Conservation (phyloP, 495 filamentous ascomycete genomes). For the Lepraria neglecta region DNA sequence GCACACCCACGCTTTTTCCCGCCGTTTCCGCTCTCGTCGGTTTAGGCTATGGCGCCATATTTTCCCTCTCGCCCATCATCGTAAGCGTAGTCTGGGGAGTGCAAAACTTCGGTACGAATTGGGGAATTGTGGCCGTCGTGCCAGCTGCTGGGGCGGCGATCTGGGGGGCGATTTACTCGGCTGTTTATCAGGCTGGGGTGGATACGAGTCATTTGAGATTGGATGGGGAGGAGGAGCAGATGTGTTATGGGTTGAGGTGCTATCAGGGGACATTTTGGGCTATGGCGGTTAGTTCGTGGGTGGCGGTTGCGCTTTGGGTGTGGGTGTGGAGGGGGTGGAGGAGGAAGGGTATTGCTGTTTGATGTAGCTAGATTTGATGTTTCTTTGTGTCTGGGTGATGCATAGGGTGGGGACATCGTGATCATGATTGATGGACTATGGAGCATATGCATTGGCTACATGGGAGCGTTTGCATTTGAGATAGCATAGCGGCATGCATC, state of each 20-base stretch:
- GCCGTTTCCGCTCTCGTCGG: conserved; percentile 74
- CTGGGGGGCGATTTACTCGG: conserved; percentile 79
- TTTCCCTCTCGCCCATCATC: conserved; percentile 83
- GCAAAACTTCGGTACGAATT: conserved; percentile 97
- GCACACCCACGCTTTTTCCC: conserved; percentile 63
- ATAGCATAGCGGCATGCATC: no score
- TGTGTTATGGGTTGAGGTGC: conserved; percentile 67
- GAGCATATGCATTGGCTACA: no score
- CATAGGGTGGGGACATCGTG: no score
- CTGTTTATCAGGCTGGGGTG: conserved; percentile 59
- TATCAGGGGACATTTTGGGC: conserved; percentile 76
- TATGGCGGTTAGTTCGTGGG: conserved; percentile 68
- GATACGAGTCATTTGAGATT: conserved; percentile 34
- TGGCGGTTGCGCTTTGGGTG: conserved; percentile 65
- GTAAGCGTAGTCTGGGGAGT: conserved; percentile 94
- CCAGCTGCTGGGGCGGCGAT: conserved; percentile 77
- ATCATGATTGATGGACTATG: no score
- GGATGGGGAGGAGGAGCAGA: conserved; percentile 32
- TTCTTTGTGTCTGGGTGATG: no score
- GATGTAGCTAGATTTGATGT: conserved; percentile 15
- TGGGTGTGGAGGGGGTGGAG: conserved; percentile 88
- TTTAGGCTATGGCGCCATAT: conserved; percentile 85
- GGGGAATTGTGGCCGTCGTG: conserved; percentile 88
- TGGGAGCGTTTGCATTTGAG: no score
- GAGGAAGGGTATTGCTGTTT: conserved; percentile 71